These are phyloP conservation scores for Leucosporidium creatinivorum DNA, from an alignment of 768 basidiomycete species.

Conservation along the genomic window DNA sequence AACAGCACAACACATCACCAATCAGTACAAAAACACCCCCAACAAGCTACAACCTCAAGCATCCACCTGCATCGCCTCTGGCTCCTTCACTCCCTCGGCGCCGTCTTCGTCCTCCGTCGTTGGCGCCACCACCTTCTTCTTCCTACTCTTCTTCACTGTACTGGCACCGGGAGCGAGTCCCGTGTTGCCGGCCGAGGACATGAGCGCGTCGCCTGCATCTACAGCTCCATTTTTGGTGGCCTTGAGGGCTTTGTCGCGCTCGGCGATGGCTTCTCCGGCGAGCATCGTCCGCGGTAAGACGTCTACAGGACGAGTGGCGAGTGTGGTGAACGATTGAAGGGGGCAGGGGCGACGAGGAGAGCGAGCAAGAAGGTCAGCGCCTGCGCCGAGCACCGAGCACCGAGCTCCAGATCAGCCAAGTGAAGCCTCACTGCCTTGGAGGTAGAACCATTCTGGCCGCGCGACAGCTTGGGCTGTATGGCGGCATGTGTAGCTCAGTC, in stretches of 20 bases:
- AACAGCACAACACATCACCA: too few relatives aligned
- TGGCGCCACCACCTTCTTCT: neutral
- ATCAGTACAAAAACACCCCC: too few relatives aligned
- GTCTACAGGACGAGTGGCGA: neutral
- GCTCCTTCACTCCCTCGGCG: neutral
- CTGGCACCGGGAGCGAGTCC: constrained; percentile 14
- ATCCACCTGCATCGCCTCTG: neutral
- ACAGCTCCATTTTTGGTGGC: neutral
- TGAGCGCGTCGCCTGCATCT: constrained; percentile 3
- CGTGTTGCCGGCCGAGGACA: neutral
- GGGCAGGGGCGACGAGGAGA: neutral
- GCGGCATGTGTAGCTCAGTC: neutral
- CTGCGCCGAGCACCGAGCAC: too few relatives aligned
- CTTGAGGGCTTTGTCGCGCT: neutral
- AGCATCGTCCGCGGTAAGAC: neutral
- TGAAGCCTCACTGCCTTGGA: neutral
- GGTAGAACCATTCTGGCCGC: constrained; percentile 25
- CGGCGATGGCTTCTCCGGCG: neutral
- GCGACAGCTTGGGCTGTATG: neutral
- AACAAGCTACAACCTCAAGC: neutral
- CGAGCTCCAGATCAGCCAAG: too few relatives aligned
- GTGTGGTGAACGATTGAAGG: neutral
- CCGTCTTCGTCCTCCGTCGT: neutral
- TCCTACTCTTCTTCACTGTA: neutral
- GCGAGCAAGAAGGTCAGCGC: neutral